Conservation (phyloP, 139 green algal species). For the Micractinium conductrix region DNA sequence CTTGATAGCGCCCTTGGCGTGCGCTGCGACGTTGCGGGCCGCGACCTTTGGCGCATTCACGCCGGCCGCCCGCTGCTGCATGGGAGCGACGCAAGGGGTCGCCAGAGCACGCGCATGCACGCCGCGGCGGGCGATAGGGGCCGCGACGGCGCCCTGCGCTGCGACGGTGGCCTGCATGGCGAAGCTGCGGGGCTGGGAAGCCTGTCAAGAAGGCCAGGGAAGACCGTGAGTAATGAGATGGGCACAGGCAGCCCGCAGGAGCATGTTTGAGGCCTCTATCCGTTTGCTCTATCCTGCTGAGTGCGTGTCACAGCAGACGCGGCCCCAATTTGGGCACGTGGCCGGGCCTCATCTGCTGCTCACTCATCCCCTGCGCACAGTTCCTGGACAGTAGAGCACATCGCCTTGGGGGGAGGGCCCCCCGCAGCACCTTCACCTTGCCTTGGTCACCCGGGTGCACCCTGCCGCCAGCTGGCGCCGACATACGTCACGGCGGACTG, state of each 20-base stretch:
- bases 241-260: background rate
- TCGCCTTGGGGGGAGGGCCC: too few relatives aligned
- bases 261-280: background rate
- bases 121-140: background rate
- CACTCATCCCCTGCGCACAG: too few relatives aligned
- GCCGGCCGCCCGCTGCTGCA: slow-evolving; percentile 1
- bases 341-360: too few relatives aligned
- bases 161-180: slow-evolving; percentile 20
- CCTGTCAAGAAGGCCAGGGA: background rate
- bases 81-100: background rate
- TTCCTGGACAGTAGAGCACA: too few relatives aligned
- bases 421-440: too few relatives aligned
- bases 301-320: background rate
- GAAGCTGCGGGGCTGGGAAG: background rate
- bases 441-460: too few relatives aligned
- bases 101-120: slow-evolving; percentile 7
- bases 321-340: too few relatives aligned
- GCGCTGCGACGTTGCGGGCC: slow-evolving; percentile 14
- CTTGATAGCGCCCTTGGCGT: slow-evolving; percentile 38
- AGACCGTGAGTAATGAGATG: background rate
- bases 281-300: background rate
- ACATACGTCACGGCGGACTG: too few relatives aligned
- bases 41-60: slow-evolving; percentile 23
- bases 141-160: background rate
- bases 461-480: too few relatives aligned